A percentile compares a stretch with the other conserved stretches of the same genome.
phyloP scores from a whole-genome alignment of 257 asterid genomes.

The Gentiana dahurica region DNA sequence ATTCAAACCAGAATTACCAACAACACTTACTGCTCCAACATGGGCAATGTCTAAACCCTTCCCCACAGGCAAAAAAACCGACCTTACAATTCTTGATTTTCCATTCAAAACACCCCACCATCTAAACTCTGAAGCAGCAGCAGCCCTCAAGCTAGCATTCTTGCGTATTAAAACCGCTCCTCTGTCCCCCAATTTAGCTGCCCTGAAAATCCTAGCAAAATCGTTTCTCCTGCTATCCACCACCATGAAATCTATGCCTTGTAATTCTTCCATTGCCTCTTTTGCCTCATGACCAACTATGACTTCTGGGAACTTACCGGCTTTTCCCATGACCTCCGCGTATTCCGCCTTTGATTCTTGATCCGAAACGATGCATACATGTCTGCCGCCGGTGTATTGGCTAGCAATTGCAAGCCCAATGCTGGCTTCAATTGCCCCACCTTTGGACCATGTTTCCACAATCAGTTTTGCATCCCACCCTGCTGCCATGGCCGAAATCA shows the following conservation, averaged over 20 bases:
- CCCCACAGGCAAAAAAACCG: slow-evolving; percentile 81
- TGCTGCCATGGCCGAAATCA: slow-evolving; percentile 81
- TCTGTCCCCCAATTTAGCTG: slow-evolving; percentile 52
- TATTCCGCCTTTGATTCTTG: slow-evolving; percentile 39
- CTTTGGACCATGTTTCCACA: slow-evolving; percentile 76
- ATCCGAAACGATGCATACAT: slow-evolving; percentile 60
- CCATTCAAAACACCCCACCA: slow-evolving; percentile 53
- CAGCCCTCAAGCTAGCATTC: slow-evolving; percentile 44
- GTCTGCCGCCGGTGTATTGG: slow-evolving; percentile 57
- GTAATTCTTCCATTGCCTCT: slow-evolving; percentile 31
- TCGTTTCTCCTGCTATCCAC: slow-evolving; percentile 45
- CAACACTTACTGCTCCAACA: slow-evolving; percentile 34
- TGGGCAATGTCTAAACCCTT: slow-evolving; percentile 72
- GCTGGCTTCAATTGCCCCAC: slow-evolving; percentile 57
- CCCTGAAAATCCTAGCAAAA: slow-evolving; percentile 33
- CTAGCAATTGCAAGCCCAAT: slow-evolving; percentile 69
- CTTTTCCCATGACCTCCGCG: slow-evolving; percentile 24
- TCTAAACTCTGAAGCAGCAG: slow-evolving; percentile 33
- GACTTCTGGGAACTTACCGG: slow-evolving; percentile 36
- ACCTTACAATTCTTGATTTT: slow-evolving; percentile 49
- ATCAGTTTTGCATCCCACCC: slow-evolving; percentile 74
- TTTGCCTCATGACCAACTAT: slow-evolving; percentile 26
- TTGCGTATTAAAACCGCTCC: slow-evolving; percentile 82
- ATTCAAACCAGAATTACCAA: slow-evolving; percentile 9
- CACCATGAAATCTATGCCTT: slow-evolving; percentile 60